Conservation (phyloP, 2,329 filamentous ascomycete genomes). For the Aspergillus niger region DNA sequence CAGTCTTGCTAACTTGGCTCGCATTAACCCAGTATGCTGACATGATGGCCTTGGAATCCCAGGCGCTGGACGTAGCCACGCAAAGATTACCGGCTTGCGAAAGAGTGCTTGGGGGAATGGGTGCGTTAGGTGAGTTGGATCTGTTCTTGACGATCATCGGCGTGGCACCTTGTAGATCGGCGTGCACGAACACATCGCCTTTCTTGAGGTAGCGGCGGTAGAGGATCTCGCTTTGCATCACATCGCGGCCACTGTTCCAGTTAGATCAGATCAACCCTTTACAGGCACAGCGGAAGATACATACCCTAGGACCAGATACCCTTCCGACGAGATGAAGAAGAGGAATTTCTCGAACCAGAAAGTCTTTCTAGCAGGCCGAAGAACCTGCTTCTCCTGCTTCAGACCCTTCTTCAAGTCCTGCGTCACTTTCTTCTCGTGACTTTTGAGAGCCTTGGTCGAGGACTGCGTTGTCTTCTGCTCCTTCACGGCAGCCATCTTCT, state of each 20-base stretch:
- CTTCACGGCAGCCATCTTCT: conserved; percentile 79
- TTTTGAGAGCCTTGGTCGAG: conserved; percentile 80
- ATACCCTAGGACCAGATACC: conserved; percentile 80
- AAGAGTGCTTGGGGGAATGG: conserved; percentile 87
- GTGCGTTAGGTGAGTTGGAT: conserved; percentile 71
- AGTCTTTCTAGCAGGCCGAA: conserved; percentile 78
- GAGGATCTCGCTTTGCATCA: conserved; percentile 87
- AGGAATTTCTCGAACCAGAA: conserved; percentile 98
- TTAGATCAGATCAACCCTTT: conserved; percentile 13
- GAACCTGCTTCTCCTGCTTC: conserved; percentile 86
- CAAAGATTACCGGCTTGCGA: conserved; percentile 85
- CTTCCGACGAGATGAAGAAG: conserved; percentile 94
- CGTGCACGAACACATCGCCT: conserved; percentile 89
- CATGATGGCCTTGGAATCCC: conserved; percentile 96
- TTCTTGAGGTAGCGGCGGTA: conserved; percentile 83
- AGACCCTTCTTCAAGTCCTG: conserved; percentile 83
- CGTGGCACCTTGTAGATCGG: conserved; percentile 80
- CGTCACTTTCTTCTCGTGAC: conserved; percentile 82
- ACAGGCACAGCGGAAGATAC: conserved; percentile 11
- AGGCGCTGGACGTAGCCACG: conserved; percentile 83
- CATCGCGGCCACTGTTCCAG: conserved; percentile 67
- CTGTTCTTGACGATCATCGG: conserved; percentile 92
- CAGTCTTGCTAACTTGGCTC: conserved; percentile 86
- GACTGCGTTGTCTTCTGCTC: conserved; percentile 83
- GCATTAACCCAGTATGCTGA: conserved; percentile 93